Percentiles rank a stretch among this genome's conserved stretches.
Conservation (phyloP, 305 asterid species). For the Striga hermonthica region DNA sequence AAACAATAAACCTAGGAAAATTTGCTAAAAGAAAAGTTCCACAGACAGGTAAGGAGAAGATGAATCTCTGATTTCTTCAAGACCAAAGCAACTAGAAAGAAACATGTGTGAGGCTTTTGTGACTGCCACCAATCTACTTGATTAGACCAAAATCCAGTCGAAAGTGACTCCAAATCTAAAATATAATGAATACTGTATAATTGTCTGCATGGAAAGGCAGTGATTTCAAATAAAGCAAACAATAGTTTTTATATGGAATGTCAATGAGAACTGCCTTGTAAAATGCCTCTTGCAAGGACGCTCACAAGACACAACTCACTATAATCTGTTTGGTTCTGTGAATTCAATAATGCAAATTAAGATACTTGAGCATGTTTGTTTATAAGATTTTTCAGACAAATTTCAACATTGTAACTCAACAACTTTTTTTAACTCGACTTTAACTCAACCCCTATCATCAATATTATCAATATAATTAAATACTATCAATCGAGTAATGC, state of each 20-base stretch:
- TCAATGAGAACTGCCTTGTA: slow-evolving; percentile 15
- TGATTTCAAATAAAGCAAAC: neutral
- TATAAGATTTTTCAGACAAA: too few species aligned
- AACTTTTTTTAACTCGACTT: too few species aligned
- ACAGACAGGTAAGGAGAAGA: neutral
- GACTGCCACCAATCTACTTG: slow-evolving; percentile 3
- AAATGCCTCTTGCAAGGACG: neutral
- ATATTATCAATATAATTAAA: too few species aligned
- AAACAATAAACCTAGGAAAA: neutral
- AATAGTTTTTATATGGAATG: slow-evolving; percentile 10
- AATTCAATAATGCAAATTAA: neutral
- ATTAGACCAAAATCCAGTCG: slow-evolving; percentile 9
- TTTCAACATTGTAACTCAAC: too few species aligned
- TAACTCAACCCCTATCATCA: too few species aligned
- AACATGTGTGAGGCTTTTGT: slow-evolving; percentile 1
- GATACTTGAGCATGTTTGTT: too few species aligned
- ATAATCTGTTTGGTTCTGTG: neutral
- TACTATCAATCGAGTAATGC: too few species aligned
- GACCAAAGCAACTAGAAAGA: neutral
- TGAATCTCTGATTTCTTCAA: neutral
- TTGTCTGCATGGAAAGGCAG: neutral
- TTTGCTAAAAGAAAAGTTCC: neutral
- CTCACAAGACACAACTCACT: neutral
- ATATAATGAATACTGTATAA: neutral
- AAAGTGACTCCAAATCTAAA: slow-evolving; percentile 6